These are phyloP conservation scores for Starmera pachycereana DNA, from an alignment of 805 yeast genomes.

Conservation along the genomic window DNA sequence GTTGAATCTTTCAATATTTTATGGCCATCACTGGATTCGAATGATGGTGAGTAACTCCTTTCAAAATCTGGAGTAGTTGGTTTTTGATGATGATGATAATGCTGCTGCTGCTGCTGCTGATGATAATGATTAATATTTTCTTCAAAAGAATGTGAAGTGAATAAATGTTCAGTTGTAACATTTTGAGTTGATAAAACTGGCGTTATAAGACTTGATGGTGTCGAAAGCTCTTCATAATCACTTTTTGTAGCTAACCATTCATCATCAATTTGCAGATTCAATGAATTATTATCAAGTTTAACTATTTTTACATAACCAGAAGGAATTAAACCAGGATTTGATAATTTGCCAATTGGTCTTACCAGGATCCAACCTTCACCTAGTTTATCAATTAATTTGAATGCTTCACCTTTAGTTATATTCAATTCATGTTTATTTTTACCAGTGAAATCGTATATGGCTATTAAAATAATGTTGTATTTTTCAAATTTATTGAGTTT, in stretches of 20 bases:
- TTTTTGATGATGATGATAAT: too few species aligned
- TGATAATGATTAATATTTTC: too few species aligned
- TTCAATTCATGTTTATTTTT: conserved; percentile 34
- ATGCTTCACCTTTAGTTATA: conserved; percentile 38
- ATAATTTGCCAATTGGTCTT: conserved; percentile 38
- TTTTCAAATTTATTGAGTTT: background rate
- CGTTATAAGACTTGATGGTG: too few species aligned
- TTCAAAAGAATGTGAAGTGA: too few species aligned
- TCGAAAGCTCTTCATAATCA: too few species aligned
- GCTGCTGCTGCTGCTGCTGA: too few species aligned
- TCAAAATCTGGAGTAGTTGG: too few species aligned
- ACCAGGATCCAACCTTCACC: conserved; percentile 49
- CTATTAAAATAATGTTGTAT: conserved; percentile 26
- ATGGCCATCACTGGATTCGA: too few species aligned
- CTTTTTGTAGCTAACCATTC: conserved; percentile 1
- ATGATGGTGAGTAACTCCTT: too few species aligned
- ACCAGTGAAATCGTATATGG: conserved; percentile 35
- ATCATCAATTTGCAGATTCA: conserved; percentile 10
- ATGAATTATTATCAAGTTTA: conserved; percentile 23
- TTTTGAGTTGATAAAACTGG: too few species aligned
- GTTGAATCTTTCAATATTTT: too few species aligned
- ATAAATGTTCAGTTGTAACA: background rate
- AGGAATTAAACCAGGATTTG: conserved; percentile 41
- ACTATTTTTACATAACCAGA: conserved; percentile 38
- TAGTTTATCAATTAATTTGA: conserved; percentile 36